phyloP scores from a whole-genome alignment of 306 rosid genomes.

The Medicago arabica region DNA sequence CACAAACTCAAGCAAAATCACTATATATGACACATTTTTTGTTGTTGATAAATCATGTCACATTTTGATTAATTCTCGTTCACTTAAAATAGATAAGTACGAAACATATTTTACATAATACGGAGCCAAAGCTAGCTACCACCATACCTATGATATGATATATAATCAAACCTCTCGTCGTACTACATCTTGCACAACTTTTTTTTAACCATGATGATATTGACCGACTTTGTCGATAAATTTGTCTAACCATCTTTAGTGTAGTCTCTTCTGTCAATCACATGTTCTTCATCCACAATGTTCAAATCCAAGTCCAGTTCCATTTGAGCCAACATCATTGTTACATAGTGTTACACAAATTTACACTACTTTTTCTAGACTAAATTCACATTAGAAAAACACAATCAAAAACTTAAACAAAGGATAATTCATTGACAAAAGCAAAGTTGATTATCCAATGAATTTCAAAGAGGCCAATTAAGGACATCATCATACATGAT shows the following conservation, averaged over 20 bases:
- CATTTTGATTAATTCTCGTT: not conserved
- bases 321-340: not conserved
- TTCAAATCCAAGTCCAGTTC: too few relatives aligned
- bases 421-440: constrained; percentile 1
- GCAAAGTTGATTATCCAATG: not conserved
- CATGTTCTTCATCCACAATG: too few relatives aligned
- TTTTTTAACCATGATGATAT: not conserved
- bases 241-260: too few relatives aligned
- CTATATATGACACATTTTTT: not conserved
- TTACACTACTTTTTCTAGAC: not conserved
- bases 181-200: not conserved
- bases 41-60: not conserved
- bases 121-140: constrained; percentile 15
- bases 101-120: not conserved
- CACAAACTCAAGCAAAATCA: not conserved
- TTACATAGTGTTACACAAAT: not conserved
- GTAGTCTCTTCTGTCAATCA: not conserved
- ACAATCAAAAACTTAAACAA: not conserved
- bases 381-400: not conserved
- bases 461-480: not conserved
- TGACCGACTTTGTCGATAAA: not conserved
- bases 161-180: not conserved
- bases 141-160: not conserved
- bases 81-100: constrained; percentile 17
- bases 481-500: constrained; percentile 31